Evolutionary conservation across 371 early-diverging fungal species (phyloP), one percentile per base, ranked within the genome.

Genomic region (Dichotomocladium elegans): DNA sequence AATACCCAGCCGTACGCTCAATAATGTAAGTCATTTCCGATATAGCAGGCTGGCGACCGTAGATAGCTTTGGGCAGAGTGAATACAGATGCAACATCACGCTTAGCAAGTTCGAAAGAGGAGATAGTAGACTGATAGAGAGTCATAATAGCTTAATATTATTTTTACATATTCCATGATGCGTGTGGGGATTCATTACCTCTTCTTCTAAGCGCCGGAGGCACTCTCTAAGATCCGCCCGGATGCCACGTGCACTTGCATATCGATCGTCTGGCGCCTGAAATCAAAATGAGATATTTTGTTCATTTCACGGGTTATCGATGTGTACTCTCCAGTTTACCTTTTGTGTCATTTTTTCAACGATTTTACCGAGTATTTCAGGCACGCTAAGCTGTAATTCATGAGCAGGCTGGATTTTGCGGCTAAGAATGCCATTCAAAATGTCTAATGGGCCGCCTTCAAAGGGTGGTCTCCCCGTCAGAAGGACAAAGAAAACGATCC

Each of bases 311-410:
- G n/a, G n/a, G n/a, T n/a, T n/a, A n/a, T n/a, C n/a, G n/a, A n/a
- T n/a, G n/a, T n/a, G n/a, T n/a, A 2, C 17, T 15, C 46, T 53
- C 24, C 17, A 28, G n/a, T 21, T 50, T 58, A 76, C 82, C 68
- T 82, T 82, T 35, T 66, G 63, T 5, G 80, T 80, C 80, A 82
- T 78, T 56, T 78, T 81, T 47, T 77, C 72, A 15, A 81, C 61
- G 30, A 81, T 81, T 1, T 51, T 48, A 25, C 70, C 64, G 12
- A 81, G 45, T 1, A 79, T 56, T 17, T 68, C 66, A 4, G 82
- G 79, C 51, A 81, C 66, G 29, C 79, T 71, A 12, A 77, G 63
- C n/a, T 78, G 69, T 7, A 76, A 66, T 31, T 72, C 64, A 30
- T 72, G 58, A 15, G 78, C 58, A 5, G 72, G 55, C 0, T 77